These are phyloP conservation scores for Ascochyta rabiei DNA, from an alignment of 2,329 filamentous ascomycete genomes.

Conservation along the genomic window DNA sequence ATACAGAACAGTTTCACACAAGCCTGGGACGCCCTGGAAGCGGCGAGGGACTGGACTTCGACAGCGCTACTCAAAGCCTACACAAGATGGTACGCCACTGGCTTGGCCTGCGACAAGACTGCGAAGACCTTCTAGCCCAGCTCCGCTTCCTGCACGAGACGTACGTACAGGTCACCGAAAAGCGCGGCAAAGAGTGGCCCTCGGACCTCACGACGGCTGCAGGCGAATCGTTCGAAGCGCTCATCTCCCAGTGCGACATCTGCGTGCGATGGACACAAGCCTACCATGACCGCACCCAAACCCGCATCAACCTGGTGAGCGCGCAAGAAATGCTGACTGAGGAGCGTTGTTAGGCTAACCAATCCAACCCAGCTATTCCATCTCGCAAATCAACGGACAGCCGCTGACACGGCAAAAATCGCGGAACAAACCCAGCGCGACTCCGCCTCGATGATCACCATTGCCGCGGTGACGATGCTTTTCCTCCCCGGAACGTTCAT, in stretches of 20 bases:
- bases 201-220: constrained; percentile 13
- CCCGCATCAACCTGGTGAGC: constrained; percentile 30
- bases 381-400: constrained; percentile 29
- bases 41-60: constrained; percentile 14
- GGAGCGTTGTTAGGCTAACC: too few relatives aligned
- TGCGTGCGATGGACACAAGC: constrained; percentile 25
- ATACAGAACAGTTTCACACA: neutral
- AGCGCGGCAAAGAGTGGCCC: constrained; percentile 16
- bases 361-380: constrained; percentile 16
- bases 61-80: constrained; percentile 19
- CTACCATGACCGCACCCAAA: constrained; percentile 29
- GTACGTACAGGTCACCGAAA: constrained; percentile 1
- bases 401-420: constrained; percentile 24
- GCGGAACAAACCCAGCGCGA: constrained; percentile 31
- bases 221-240: constrained; percentile 24
- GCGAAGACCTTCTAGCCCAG: constrained; percentile 20
- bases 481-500: constrained; percentile 34
- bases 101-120: constrained; percentile 31
- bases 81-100: constrained; percentile 27
- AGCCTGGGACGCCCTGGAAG: neutral
- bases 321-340: neutral
- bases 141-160: constrained; percentile 25
- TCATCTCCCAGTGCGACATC: constrained; percentile 27
- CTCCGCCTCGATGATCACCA: constrained; percentile 36
- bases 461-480: constrained; percentile 33